Base-by-base conservation (phyloP, 768 basidiomycete genomes). In the Coprinellus micaceus region DNA sequence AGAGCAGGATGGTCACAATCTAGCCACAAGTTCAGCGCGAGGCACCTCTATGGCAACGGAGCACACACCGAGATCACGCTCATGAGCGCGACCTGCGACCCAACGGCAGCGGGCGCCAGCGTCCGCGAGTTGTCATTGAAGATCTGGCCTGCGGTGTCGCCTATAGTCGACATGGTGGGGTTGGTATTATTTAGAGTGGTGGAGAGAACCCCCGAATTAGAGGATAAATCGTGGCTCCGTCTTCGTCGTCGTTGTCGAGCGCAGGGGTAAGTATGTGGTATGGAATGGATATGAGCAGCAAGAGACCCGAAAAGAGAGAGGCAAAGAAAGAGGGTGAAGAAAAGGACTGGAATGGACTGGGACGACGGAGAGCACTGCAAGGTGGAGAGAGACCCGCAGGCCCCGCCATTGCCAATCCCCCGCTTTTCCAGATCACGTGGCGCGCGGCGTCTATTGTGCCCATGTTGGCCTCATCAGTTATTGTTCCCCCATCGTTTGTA, bases 31-130 rank as follows among this genome's bases (percentile, higher is more conserved):
- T n/a, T 44, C 48, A 52, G 44, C 24, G 36, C 54, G 29, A 19
- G 9, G 4, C 33, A 25, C 24, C 13, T 36, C 26, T 41, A 37
- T 37, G 44, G 37, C 44, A 24, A 48, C 11, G 37, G 24, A 30
- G 17, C 12, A 76, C 86, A 58, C 70, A 91, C 90, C 51, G 90
- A 91, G 55, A 91, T 59, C 54, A 82, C 70, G 60, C 76, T 76
- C 90, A 91, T 91, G 41, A 91, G 76, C 40, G 76, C 77, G 43
- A 89, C 83, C 69, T 92, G 90, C n/a, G 83, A 83, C 59, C 80
- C 86, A 26, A 92, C 90, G 53, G 90, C 89, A 57, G 80, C 78
- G 72, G 90, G 89, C 78, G 83, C 84, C 80, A 88, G 84, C 78
- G 85, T 79, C 80, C 88, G 74, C 37, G 77, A 73, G 58, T 75